These are phyloP conservation scores for Blepharisma japonicum DNA, from an alignment of 73 alveolate species.

Conservation along the genomic window DNA sequence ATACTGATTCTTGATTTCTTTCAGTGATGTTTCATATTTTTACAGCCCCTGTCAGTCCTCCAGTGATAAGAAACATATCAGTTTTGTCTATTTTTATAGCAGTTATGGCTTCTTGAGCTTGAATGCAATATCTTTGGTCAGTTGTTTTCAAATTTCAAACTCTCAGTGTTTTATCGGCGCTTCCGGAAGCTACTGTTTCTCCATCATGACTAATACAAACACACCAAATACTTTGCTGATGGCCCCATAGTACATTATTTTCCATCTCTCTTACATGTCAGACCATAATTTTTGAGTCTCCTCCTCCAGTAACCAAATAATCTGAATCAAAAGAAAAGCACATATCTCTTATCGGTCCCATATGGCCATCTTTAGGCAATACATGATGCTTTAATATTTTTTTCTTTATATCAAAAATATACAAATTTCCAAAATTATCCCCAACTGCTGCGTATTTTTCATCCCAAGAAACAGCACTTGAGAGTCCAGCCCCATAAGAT, in stretches of 20 bases:
- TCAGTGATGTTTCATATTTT: conserved; percentile 7
- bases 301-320: conserved; percentile 10
- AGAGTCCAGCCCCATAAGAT: conserved; percentile 3
- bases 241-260: background rate
- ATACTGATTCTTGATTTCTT: conserved; percentile 3
- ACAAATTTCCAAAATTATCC: conserved; percentile 10
- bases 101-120: background rate
- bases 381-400: too few relatives aligned
- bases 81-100: background rate
- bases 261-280: background rate
- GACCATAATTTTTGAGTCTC: background rate
- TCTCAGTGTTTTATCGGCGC: conserved; percentile 4
- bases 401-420: background rate
- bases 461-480: background rate
- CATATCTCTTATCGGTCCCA: conserved; percentile 24
- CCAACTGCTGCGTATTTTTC: conserved; percentile 13
- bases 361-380: background rate
- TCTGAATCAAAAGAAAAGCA: background rate
- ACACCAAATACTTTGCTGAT: conserved; percentile 12
- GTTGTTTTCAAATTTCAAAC: background rate
- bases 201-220: background rate
- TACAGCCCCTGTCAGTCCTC: conserved; percentile 3
- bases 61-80: background rate
- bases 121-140: background rate
- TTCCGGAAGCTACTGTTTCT: background rate